Base-by-base conservation (phyloP, 148 eudicot species). In the Gaultheria prostrata region DNA sequence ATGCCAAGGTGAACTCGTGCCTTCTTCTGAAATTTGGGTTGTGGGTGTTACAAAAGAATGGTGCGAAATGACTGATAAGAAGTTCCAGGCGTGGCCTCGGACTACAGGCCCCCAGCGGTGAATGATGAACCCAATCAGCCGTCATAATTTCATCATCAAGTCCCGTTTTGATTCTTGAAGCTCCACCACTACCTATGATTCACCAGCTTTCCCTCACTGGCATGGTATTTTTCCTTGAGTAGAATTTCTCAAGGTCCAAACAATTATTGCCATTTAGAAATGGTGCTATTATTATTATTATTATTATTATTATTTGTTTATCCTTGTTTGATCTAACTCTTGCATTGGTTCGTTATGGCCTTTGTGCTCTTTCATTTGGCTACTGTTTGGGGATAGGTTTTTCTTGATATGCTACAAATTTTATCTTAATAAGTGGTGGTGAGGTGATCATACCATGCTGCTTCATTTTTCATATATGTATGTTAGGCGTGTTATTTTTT, bases 71-170 rank as follows among this genome's bases (percentile, higher is more conserved):
- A 90, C 92, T 35, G 91, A 90, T 80, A 90, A 86, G 77, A 90
- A 87, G 86, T 84, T 88, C 72, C 88, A 88, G 84, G 91, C 91
- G 30, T 90, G 92, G 92, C 92, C 92, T 15, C 88, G 92, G 70
- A 88, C 92, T 33, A 91, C 91, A 12, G 92, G 92, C 88, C 91
- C 32, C 92, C 92, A 0, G 92, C 89, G 71, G 90, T 90, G 28
- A 90, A n/a, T n/a, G n/a, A n/a, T 90, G 92, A 90, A 90, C 84
- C 92, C 92, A 14, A 90, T 90, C 82, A 90, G 91, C 76, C 92
- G 92, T 81, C 91, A 88, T 35, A 90, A 90, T 76, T 90, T 85
- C 83, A 90, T 90, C 24, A 88, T 90, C 82, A 90, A 87, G 61
- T 45, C 88, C 83, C 48, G 77, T 14, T 28, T 77, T 30, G 89